Conservation (phyloP, 2,329 filamentous ascomycete species). For the Neocucurbitaria cava region DNA sequence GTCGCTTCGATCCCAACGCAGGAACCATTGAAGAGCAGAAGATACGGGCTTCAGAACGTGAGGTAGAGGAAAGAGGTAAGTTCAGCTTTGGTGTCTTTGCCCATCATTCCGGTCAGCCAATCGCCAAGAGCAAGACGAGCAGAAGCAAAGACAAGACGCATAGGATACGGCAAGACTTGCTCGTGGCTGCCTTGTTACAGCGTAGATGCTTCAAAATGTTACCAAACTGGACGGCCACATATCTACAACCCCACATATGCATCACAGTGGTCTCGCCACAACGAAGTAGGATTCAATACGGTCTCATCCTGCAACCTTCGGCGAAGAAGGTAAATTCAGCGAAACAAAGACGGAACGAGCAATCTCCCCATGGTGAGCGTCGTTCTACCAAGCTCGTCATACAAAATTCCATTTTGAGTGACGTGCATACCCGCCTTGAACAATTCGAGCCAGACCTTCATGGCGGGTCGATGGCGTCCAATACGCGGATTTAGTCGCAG, state of each 20-base stretch:
- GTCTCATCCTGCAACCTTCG: slow-evolving; percentile 31
- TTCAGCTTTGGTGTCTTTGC: slow-evolving; percentile 16
- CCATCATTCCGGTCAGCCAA: slow-evolving; percentile 21
- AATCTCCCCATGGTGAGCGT: slow-evolving; percentile 4
- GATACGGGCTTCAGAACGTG: slow-evolving; percentile 70
- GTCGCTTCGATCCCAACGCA: slow-evolving; percentile 89
- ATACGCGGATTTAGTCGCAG: slow-evolving; percentile 4
- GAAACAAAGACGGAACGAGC: not conserved
- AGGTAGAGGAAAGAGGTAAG: slow-evolving; percentile 73
- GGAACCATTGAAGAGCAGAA: slow-evolving; percentile 76
- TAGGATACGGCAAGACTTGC: slow-evolving; percentile 10
- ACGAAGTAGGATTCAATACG: slow-evolving; percentile 15
- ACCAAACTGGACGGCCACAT: slow-evolving; percentile 27
- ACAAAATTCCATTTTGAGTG: slow-evolving; percentile 20
- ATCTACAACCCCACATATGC: slow-evolving; percentile 7
- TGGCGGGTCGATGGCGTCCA: slow-evolving; percentile 12
- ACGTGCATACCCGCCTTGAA: slow-evolving; percentile 27
- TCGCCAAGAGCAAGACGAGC: slow-evolving; percentile 15
- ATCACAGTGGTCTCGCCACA: not conserved
- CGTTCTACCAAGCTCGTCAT: slow-evolving; percentile 8
- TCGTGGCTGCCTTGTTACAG: slow-evolving; percentile 13
- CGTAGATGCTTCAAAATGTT: slow-evolving; percentile 23
- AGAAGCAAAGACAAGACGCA: slow-evolving; percentile 24
- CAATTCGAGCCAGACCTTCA: slow-evolving; percentile 12
- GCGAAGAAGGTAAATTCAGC: slow-evolving; percentile 9